phyloP scores from a whole-genome alignment of 495 filamentous ascomycete genomes.

The Xeromyces bisporus region DNA sequence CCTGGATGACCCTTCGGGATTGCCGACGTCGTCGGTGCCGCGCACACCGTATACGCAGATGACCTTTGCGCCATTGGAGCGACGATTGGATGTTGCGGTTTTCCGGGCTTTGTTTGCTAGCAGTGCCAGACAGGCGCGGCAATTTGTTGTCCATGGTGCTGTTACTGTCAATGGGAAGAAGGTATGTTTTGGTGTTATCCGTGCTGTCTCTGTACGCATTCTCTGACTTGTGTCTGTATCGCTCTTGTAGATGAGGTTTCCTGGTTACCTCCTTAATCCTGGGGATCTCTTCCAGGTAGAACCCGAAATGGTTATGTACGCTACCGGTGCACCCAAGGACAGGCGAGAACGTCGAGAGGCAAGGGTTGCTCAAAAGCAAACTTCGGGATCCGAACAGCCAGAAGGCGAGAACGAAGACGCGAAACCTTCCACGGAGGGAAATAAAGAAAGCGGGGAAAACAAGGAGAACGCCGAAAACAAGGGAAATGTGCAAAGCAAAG shows the following conservation, averaged over 20 bases:
- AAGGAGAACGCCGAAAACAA: constrained; percentile 13
- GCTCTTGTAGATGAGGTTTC: constrained; percentile 60
- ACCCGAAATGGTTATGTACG: constrained; percentile 67
- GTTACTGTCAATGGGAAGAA: constrained; percentile 94
- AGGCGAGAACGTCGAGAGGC: constrained; percentile 27
- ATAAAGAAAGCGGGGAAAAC: constrained; percentile 8
- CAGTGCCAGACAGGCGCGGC: constrained; percentile 83
- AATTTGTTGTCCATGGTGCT: constrained; percentile 80
- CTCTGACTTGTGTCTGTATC: neutral
- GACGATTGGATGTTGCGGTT: constrained; percentile 78
- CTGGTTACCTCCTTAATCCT: constrained; percentile 88
- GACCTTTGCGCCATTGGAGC: constrained; percentile 78
- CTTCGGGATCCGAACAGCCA: constrained; percentile 7
- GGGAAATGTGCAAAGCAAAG: constrained; percentile 8
- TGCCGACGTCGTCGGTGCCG: constrained; percentile 2
- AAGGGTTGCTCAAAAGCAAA: constrained; percentile 15
- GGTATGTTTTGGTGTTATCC: constrained; percentile 34
- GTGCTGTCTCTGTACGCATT: neutral
- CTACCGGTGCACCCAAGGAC: constrained; percentile 59
- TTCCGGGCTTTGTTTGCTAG: constrained; percentile 88
- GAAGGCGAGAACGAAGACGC: constrained; percentile 9
- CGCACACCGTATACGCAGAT: constrained; percentile 78
- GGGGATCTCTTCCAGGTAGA: constrained; percentile 97
- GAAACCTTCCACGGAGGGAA: constrained; percentile 10
- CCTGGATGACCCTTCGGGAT: constrained; percentile 15